A percentile compares a stretch with the other conserved stretches of the same genome.
These are phyloP conservation scores for Yueomyces sp. DNA, from an alignment of 805 yeast genomes.

Conservation along the genomic window DNA sequence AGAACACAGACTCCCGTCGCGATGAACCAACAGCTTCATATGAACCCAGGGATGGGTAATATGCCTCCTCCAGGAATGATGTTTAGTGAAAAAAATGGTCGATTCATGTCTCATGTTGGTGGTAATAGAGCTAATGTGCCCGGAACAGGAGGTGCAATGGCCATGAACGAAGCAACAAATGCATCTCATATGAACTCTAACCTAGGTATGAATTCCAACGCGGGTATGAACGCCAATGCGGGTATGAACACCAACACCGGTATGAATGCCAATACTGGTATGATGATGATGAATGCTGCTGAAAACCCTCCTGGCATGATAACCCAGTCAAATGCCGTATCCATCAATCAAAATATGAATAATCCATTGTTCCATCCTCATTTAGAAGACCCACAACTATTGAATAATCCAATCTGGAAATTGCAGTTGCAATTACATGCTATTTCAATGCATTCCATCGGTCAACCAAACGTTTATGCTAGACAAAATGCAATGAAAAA, in stretches of 20 bases:
- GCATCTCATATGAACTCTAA: not conserved
- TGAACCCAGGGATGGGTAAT: slow-evolving; percentile 2
- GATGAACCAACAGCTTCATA: slow-evolving; percentile 5
- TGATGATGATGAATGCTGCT: not conserved
- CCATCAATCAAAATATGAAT: slow-evolving; percentile 10
- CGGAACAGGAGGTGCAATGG: not conserved
- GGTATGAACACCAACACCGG: not conserved
- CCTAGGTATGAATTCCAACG: not conserved
- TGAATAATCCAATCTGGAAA: slow-evolving; percentile 25
- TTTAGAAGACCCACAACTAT: slow-evolving; percentile 19
- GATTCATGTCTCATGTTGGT: not conserved
- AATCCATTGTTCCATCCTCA: slow-evolving; percentile 25
- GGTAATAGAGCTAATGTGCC: slow-evolving; percentile 1
- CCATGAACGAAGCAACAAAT: not conserved
- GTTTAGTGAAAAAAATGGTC: not conserved
- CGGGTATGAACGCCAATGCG: slow-evolving; percentile 1
- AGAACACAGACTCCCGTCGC: slow-evolving; percentile 5
- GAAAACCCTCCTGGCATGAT: not conserved
- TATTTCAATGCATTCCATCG: slow-evolving; percentile 21
- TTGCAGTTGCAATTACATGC: slow-evolving; percentile 23
- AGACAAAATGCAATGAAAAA: slow-evolving; percentile 26
- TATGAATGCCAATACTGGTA: not conserved
- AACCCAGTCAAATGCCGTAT: not conserved
- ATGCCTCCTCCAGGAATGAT: slow-evolving; percentile 18
- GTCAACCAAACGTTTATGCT: slow-evolving; percentile 26